Evolutionary conservation across 2,329 filamentous ascomycete genomes (phyloP), one percentile per base, ranked within the genome.

Genomic region (Didymellaceae sp.): DNA sequence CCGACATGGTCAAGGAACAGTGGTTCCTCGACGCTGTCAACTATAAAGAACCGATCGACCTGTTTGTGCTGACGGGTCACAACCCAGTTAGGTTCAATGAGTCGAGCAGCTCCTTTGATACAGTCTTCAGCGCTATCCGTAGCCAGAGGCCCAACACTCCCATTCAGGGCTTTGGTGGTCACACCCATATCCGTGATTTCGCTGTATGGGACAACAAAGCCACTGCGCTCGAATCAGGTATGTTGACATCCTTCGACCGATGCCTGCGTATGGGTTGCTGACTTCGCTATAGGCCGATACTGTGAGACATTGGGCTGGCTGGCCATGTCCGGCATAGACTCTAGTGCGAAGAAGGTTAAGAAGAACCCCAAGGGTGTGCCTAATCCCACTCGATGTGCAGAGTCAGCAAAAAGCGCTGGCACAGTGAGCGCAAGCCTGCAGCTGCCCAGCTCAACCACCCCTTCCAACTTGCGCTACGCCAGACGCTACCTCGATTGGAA

Each of bases 401-500:
- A 56, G 9, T 47, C 50, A 14, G 54, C 57, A 14, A 62, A 61
- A 16, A 66, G 59, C 51, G 66, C 63, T 14, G 78, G 50, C 4
- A 67, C 58, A 20, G 38, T 20, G 13, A 58, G 50, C 9, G 58
- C 44, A 9, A 62, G 54, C 54, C 56, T 72, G 8, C 74, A 68
- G 1, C 69, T 77, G 6, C 63, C 68, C 0, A 62, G 53, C 1
- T 72, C 70, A n/a, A 67, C 59, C 7, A 65, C 61, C 9, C 57
- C 63, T 1, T 70, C 70, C n/a, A 49, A 73, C 28, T 31, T 70
- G n/a, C 55, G 58, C 70, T 86, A 82, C 62, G 80, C 81, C 3
- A 80, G 86, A 6, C 79, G 85, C 18, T 88, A 87, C 62, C 76
- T 89, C 8, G 86, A 89, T 71, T 88, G 84, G 81, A 88, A 88